Evolutionary conservation across 2,329 filamentous ascomycete genomes (phyloP).

Genomic region (Cordyceps farinosa): DNA sequence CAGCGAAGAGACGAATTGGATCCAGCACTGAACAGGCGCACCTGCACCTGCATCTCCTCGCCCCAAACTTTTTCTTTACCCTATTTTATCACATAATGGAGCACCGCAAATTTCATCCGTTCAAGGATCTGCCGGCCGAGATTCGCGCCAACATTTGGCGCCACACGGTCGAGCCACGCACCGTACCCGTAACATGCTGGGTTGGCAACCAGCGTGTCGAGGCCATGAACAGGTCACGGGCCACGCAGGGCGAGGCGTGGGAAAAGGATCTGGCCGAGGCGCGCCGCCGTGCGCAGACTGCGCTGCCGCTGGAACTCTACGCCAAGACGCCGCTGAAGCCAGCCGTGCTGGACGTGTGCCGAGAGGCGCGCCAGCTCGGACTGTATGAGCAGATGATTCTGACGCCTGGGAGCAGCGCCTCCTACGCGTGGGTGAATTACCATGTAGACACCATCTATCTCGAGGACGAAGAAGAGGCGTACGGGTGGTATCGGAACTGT

Average conservation of each 20-base stretch:
- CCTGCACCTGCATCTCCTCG: background rate
- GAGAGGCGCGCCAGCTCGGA: background rate
- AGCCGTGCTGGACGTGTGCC: background rate
- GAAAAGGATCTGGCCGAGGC: background rate
- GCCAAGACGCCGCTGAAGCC: background rate
- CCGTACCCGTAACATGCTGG: slow-evolving; percentile 1
- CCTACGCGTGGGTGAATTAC: background rate
- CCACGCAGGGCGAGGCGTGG: too few species aligned
- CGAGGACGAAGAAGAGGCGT: background rate
- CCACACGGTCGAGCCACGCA: background rate
- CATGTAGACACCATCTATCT: background rate
- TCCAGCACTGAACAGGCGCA: too few species aligned
- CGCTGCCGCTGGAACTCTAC: background rate
- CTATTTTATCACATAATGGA: background rate
- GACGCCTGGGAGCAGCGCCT: background rate
- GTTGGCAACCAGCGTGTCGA: background rate
- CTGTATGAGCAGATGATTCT: background rate
- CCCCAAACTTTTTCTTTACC: background rate
- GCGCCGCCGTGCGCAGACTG: background rate
- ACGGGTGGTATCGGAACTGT: background rate
- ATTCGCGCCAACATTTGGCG: slow-evolving; percentile 4
- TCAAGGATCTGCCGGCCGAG: background rate
- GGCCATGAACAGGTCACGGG: background rate
- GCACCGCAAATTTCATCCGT: background rate
- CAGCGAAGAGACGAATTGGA: too few species aligned